phyloP scores from a whole-genome alignment of 768 basidiomycete genomes.

The Cyclocybe aegerita region DNA sequence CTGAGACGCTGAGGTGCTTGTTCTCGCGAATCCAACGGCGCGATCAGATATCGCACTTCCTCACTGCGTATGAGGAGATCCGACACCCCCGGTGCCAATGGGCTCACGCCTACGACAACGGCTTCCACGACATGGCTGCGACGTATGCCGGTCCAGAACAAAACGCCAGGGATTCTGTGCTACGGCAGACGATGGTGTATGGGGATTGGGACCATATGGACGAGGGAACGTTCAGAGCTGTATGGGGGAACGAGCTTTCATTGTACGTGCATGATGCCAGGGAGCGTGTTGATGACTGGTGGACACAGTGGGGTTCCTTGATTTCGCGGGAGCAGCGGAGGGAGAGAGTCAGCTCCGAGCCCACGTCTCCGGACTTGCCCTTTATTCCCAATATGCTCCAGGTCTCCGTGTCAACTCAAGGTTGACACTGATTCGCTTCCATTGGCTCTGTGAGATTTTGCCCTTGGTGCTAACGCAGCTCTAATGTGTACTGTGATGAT shows the following conservation, averaged over 20 bases:
- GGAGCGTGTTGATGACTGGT: constrained; percentile 66
- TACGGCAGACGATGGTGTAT: constrained; percentile 34
- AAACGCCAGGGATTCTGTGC: constrained; percentile 40
- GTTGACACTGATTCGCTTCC: too few relatives aligned
- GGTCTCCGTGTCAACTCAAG: too few relatives aligned
- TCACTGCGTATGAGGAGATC: constrained; percentile 56
- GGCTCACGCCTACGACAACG: constrained; percentile 42
- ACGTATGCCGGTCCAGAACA: constrained; percentile 42
- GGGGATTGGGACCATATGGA: constrained; percentile 44
- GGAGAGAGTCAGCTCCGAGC: too few relatives aligned
- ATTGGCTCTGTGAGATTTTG: too few relatives aligned
- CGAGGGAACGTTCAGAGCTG: constrained; percentile 39
- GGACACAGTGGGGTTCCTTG: constrained; percentile 45
- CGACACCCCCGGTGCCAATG: constrained; percentile 45
- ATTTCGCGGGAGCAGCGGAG: background rate
- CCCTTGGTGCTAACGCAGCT: too few relatives aligned
- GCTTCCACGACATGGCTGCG: constrained; percentile 42
- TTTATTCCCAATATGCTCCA: too few relatives aligned
- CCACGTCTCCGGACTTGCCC: too few relatives aligned
- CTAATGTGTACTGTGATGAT: too few relatives aligned
- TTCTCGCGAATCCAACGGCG: constrained; percentile 48
- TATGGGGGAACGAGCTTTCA: constrained; percentile 54
- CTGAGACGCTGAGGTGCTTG: constrained; percentile 53
- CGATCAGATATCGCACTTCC: constrained; percentile 47
- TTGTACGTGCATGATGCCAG: constrained; percentile 52